Base-by-base conservation (phyloP, 768 basidiomycete species). In the Panaeolus cyanescens region DNA sequence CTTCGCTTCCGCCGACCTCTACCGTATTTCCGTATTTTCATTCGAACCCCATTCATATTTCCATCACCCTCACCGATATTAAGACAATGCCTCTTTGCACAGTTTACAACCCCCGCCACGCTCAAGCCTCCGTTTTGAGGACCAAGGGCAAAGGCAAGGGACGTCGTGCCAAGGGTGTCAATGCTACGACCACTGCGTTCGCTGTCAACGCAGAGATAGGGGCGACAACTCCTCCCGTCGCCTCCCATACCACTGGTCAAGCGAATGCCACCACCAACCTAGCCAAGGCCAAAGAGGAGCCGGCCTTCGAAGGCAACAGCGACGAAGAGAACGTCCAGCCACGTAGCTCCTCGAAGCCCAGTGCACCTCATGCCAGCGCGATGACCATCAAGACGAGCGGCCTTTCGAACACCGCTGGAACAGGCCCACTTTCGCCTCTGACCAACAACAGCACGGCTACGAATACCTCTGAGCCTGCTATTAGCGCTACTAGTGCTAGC, bases 171-270 rank as follows among this genome's bases (percentile, higher is more conserved):
- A 22, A 1, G 5, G 19, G 39, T 20, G 39, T n/a, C 9, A n/a
- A 39, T 39, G 10, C 37, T 39, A n/a, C 19, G n/a, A n/a, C n/a
- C n/a, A n/a, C n/a, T n/a, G n/a, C 3, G 37, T 39, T 39, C 36
- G 5, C 4, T 13, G n/a, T 13, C 36, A 37, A 4, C 15, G 39
- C 54, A 32, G 56, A 56, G 56, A 39, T 54, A 9, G 54, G 53
- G 39, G 62, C 62, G 17, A 34, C 31, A 40, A 61, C 56, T 57
- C 55, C 60, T n/a, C 55, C 60, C 40, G 58, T 55, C 40, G 60
- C 60, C 33, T 55, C 60, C 34, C 60, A 56, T 32, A 31, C 58
- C 42, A 56, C 60, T 61, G 60, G 55, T 1, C 58, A 61, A 3
- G n/a, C n/a, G n/a, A 61, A 61, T 25, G 36, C 56, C 17, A 20